Conservation (phyloP, 805 yeast species). For the Grigorovia jiainica region DNA sequence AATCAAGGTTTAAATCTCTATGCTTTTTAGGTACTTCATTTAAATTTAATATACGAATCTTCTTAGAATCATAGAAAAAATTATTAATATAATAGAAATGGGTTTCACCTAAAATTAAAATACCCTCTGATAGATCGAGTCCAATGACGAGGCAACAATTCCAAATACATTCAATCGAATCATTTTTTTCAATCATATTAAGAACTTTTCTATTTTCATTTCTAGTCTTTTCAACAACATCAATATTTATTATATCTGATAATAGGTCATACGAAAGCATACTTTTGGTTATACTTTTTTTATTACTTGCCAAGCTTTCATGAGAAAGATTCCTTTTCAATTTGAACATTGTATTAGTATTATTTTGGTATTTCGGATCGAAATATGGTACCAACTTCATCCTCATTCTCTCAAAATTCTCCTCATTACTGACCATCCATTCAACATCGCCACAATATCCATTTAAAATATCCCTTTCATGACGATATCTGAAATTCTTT, state of each 20-base stretch:
- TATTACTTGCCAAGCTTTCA: not conserved
- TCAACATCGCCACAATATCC: not conserved
- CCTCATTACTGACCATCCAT: conserved; percentile 57
- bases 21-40: conserved; percentile 52
- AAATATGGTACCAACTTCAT: conserved; percentile 48
- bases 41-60: conserved; percentile 50
- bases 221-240: conserved; percentile 34
- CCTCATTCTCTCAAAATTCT: conserved; percentile 61
- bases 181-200: conserved; percentile 59
- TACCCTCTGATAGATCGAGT: conserved; percentile 64
- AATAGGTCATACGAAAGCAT: conserved; percentile 36
- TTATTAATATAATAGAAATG: conserved; percentile 62
- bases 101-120: conserved; percentile 57
- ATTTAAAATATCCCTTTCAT: not conserved
- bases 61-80: conserved; percentile 43
- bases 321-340: not conserved
- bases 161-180: conserved; percentile 60
- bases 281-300: not conserved
- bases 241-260: conserved; percentile 34
- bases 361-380: conserved; percentile 25
- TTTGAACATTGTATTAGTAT: not conserved
- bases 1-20: conserved; percentile 60
- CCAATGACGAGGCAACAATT: conserved; percentile 72
- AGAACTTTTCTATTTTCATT: conserved; percentile 70
- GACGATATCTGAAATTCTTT: not conserved